phyloP scores from a whole-genome alignment of 2,329 filamentous ascomycete genomes.

The Ceratocystis harringtonii region DNA sequence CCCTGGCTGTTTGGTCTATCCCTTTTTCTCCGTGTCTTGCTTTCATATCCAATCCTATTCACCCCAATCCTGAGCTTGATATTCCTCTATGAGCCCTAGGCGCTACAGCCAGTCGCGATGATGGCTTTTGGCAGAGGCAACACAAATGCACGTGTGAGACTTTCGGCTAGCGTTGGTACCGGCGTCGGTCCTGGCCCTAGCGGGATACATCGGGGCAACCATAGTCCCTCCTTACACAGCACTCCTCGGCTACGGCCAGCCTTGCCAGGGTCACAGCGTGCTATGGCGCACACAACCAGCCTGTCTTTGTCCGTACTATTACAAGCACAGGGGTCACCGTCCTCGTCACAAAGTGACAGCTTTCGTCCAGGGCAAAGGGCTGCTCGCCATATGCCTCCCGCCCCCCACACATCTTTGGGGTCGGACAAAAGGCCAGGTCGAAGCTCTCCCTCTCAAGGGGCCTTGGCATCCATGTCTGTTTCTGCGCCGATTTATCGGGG shows the following conservation, averaged over 20 bases:
- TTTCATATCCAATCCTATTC: background rate
- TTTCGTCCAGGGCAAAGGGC: background rate
- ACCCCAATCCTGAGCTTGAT: too few species aligned
- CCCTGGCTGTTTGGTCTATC: too few species aligned
- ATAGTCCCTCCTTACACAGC: background rate
- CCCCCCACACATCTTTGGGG: background rate
- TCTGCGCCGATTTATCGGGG: background rate
- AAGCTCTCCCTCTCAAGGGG: background rate
- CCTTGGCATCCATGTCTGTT: background rate
- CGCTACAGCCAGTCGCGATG: background rate
- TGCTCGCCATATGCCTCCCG: background rate
- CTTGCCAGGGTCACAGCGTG: background rate
- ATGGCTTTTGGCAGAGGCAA: constrained; percentile 11
- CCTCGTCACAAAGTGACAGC: background rate
- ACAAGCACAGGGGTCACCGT: background rate
- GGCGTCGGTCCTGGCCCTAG: background rate
- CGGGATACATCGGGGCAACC: background rate
- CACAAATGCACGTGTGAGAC: constrained; percentile 6
- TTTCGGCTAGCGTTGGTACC: background rate
- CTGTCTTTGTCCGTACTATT: background rate
- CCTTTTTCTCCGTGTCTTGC: too few species aligned
- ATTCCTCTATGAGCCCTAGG: background rate
- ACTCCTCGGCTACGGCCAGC: background rate
- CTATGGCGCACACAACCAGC: background rate
- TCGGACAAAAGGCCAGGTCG: background rate